Percentiles rank a stretch among this genome's conserved stretches.
These are phyloP conservation scores for Dactylellina cionopaga DNA, from an alignment of 2,329 filamentous ascomycete genomes.

Conservation along the genomic window DNA sequence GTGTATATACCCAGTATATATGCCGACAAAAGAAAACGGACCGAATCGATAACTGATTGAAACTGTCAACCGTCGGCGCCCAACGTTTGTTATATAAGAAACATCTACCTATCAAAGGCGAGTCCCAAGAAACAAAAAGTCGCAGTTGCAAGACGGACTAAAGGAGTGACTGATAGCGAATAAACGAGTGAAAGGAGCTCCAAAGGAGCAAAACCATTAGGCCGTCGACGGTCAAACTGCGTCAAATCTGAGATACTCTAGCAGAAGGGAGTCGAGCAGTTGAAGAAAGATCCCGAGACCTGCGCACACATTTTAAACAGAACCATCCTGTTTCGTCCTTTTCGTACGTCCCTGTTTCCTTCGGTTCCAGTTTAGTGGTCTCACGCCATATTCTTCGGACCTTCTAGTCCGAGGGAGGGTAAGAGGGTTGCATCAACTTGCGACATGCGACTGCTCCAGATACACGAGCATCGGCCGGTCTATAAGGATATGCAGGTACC, in stretches of 20 bases:
- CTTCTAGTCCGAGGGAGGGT: constrained; percentile 20
- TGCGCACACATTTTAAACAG: constrained; percentile 48
- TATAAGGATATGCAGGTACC: background rate
- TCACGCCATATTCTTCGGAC: too few species aligned
- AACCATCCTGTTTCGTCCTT: constrained; percentile 26
- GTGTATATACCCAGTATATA: constrained; percentile 16
- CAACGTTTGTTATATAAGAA: constrained; percentile 27
- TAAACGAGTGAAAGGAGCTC: constrained; percentile 25
- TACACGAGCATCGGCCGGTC: constrained; percentile 21
- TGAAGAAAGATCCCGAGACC: constrained; percentile 22
- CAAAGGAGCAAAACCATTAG: constrained; percentile 15
- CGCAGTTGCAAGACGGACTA: constrained; percentile 26
- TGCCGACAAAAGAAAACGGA: background rate
- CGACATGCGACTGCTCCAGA: constrained; percentile 49
- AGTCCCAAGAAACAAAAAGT: constrained; percentile 19
- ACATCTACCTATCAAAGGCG: constrained; percentile 16
- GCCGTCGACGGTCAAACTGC: constrained; percentile 20
- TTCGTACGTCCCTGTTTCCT: constrained; percentile 40
- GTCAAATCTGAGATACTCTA: constrained; percentile 20
- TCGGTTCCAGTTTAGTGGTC: constrained; percentile 50
- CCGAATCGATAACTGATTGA: constrained; percentile 11
- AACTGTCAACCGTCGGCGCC: background rate
- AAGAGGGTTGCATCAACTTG: constrained; percentile 35
- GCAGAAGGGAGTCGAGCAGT: constrained; percentile 5
- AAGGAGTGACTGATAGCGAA: constrained; percentile 16